phyloP scores from a whole-genome alignment of 148 eudicot genomes.

The Camellia sinensis region DNA sequence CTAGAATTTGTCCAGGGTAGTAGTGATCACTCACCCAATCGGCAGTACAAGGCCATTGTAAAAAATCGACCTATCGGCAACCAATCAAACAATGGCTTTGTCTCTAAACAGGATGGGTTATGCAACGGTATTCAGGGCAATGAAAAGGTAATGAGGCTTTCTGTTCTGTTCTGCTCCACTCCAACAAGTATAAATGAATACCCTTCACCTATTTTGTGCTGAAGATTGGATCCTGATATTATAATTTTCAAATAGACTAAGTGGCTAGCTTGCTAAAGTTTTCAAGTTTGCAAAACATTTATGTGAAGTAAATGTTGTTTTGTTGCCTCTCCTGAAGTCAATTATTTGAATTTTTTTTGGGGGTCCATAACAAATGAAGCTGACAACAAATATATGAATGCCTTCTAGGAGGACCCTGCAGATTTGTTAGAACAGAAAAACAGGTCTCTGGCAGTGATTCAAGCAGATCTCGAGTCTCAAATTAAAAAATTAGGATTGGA shows the following conservation, averaged over 20 bases:
- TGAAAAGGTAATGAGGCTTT: slow-evolving; percentile 61
- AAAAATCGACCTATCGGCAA: slow-evolving; percentile 54
- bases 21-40: slow-evolving; percentile 56
- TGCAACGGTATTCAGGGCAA: slow-evolving; percentile 54
- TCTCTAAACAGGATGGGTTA: slow-evolving; percentile 53
- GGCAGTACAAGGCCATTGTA: slow-evolving; percentile 37
- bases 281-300: background rate
- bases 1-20: slow-evolving; percentile 39
- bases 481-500: slow-evolving; percentile 51
- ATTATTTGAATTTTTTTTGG: background rate
- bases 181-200: background rate
- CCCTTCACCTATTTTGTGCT: background rate
- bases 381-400: slow-evolving; percentile 43
- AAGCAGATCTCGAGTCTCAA: slow-evolving; percentile 60
- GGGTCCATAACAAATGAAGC: slow-evolving; percentile 27
- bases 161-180: background rate
- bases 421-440: slow-evolving; percentile 78
- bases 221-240: background rate
- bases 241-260: background rate
- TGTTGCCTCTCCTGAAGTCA: background rate
- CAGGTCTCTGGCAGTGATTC: slow-evolving; percentile 52
- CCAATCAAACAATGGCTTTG: slow-evolving; percentile 53
- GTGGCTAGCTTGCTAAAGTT: background rate
- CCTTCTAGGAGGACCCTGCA: slow-evolving; percentile 95
- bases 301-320: slow-evolving; percentile 4